Evolutionary conservation across 2,329 filamentous ascomycete species (phyloP).

Genomic region (Botrytis aclada): DNA sequence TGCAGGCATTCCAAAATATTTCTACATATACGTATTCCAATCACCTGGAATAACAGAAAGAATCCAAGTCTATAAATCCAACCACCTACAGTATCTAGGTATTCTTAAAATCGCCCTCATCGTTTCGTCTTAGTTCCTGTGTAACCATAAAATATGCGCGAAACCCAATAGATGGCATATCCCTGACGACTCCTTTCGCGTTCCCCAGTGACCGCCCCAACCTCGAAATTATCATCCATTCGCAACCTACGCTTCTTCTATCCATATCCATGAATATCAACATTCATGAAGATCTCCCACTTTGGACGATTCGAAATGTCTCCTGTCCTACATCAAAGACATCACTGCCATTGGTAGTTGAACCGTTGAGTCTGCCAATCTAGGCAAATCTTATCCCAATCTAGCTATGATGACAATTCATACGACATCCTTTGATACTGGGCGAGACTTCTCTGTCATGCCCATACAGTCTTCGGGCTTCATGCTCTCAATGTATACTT

Average conservation of each 20-base stretch:
- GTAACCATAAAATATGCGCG: background rate
- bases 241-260: background rate
- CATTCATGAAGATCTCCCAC: background rate
- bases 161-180: slow-evolving; percentile 8
- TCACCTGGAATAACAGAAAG: background rate
- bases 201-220: slow-evolving; percentile 3
- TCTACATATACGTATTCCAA: background rate
- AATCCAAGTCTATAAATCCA: background rate
- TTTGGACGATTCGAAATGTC: background rate
- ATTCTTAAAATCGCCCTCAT: background rate
- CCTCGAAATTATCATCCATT: background rate
- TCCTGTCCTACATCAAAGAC: background rate
- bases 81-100: background rate
- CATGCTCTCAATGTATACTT: background rate
- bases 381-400: slow-evolving; percentile 6
- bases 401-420: slow-evolving; percentile 2
- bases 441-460: slow-evolving; percentile 5
- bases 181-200: slow-evolving; percentile 11
- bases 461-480: background rate
- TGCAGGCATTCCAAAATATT: background rate
- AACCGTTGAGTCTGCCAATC: background rate
- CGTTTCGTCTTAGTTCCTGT: slow-evolving; percentile 8
- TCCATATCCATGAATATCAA: background rate
- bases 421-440: background rate
- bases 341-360: background rate